phyloP scores from a whole-genome alignment of 148 eudicot genomes.

The Tetragonia tetragonoides region DNA sequence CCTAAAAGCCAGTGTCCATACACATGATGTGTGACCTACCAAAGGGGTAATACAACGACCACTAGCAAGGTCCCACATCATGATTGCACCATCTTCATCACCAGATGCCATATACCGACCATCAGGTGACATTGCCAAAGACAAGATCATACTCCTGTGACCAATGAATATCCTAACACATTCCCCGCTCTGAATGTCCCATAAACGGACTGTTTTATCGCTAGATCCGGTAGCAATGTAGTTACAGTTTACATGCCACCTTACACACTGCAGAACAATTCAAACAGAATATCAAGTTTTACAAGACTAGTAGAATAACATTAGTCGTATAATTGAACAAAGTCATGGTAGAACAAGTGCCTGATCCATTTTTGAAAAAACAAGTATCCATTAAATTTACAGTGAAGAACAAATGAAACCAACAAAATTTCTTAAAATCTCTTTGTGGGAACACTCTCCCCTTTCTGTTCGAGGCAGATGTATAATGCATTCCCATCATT shows the following conservation, averaged over 20 bases:
- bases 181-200: conserved; percentile 96
- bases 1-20: conserved; percentile 97
- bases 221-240: conserved; percentile 99
- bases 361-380: background rate
- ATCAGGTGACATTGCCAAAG: conserved; percentile 97
- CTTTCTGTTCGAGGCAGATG: background rate
- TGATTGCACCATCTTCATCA: conserved; percentile 93
- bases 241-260: conserved; percentile 97
- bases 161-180: conserved; percentile 93
- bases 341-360: background rate
- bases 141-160: conserved; percentile 84
- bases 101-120: conserved; percentile 99
- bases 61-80: conserved; percentile 98
- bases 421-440: background rate
- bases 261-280: conserved; percentile 64
- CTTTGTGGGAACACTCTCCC: background rate
- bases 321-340: background rate
- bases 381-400: background rate
- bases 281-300: conserved; percentile 9
- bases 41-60: conserved; percentile 91
- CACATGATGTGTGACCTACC: conserved; percentile 91
- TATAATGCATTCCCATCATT: background rate
- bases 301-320: background rate
- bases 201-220: conserved; percentile 93
- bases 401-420: background rate